Evolutionary conservation across 768 basidiomycete species (phyloP), one percentile per base, ranked within the genome.

Genomic region (Naganishia onofrii): DNA sequence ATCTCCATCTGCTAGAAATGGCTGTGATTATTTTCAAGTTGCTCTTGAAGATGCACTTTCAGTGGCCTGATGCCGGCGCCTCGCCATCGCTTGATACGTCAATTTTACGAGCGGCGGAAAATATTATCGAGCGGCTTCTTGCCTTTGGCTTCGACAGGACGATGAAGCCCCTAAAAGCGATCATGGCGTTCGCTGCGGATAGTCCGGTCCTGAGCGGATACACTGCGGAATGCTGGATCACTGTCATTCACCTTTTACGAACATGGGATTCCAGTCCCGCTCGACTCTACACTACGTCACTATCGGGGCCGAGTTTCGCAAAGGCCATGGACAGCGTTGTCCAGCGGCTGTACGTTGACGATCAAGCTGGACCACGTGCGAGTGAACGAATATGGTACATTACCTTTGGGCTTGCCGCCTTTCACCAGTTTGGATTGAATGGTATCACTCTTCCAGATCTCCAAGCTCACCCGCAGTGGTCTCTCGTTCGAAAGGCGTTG

Each of bases 341-440:
- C 9, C 72, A 77, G 42, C 31, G 17, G 13, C 55, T 66, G 13
- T 77, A 68, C 56, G 60, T 74, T 31, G 69, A 70, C 3, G 72
- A 76, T 36, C 74, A 71, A 19, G 66, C 64, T 28, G 79, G 78
- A n/a, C 77, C 80, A 3, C 73, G 80, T 12, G 79, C 78, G 0
- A 80, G 82, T 29, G 94, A 97, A 79, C 76, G 82, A 17, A 82
- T 87, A n/a, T 94, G 93, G 90, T 84, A 83, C 44, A 82, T 84
- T 8, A 84, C 90, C 7, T 89, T 91, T 75, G 85, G 84, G 29
- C 79, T 94, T 0, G 89, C 87, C 70, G 85, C 88, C 0, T 79
- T 94, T 15, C 90, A 90, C 0, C 93, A 93, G 75, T 90, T 95
- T 82, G 89, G 88, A 0, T 75, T 83, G 0, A 79, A 83, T 36